phyloP scores from a whole-genome alignment of 2,329 filamentous ascomycete species.

The Amauroascus verrucosus region DNA sequence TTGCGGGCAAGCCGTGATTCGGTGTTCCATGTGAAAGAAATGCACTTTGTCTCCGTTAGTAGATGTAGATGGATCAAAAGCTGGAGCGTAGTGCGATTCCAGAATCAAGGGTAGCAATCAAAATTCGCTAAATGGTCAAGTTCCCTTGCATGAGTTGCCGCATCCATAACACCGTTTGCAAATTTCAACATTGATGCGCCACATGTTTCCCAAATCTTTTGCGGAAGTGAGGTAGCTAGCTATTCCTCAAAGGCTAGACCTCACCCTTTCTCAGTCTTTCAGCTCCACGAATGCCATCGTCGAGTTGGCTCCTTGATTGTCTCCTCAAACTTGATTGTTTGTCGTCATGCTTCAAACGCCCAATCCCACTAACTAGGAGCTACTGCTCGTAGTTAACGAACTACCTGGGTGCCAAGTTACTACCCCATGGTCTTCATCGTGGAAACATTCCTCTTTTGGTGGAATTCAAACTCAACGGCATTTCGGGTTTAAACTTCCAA shows the following conservation, averaged over 20 bases:
- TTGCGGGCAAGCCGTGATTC: neutral
- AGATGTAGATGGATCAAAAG: neutral
- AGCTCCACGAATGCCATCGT: neutral
- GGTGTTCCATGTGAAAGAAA: neutral
- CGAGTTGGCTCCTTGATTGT: no score
- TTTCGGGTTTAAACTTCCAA: neutral
- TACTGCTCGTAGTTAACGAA: no score
- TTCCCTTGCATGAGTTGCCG: neutral
- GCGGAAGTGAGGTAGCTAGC: no score
- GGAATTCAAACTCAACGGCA: neutral
- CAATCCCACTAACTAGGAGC: no score
- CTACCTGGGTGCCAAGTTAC: no score
- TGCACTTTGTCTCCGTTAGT: neutral
- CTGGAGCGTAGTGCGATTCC: neutral
- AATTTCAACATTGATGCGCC: neutral
- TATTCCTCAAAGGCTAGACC: no score
- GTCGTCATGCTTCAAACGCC: no score
- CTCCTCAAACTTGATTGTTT: no score
- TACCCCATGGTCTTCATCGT: no score
- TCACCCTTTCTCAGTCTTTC: neutral
- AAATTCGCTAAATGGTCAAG: constrained; percentile 1
- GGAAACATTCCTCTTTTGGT: no score
- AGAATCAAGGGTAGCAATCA: constrained; percentile 8
- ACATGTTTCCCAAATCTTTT: neutral
- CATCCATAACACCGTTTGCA: neutral